Evolutionary conservation across 768 basidiomycete species (phyloP).

Genomic region (Leucocoprinus sp.): DNA sequence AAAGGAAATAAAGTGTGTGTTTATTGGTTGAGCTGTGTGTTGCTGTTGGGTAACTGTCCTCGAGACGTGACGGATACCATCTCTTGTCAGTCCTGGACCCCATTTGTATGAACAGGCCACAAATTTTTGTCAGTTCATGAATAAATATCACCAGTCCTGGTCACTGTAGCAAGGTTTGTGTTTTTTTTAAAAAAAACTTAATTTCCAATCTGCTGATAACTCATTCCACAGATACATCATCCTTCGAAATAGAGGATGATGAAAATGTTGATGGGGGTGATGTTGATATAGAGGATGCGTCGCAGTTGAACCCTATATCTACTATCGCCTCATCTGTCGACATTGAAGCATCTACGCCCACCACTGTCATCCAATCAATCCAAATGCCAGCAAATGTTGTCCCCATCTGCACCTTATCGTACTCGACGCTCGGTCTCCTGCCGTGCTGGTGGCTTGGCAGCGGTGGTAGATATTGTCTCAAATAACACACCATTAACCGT

Average conservation of each 20-base stretch:
- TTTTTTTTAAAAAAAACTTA: too few species aligned
- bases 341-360: constrained; percentile 24
- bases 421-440: constrained; percentile 17
- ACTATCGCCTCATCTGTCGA: constrained; percentile 8
- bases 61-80: too few species aligned
- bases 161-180: too few species aligned
- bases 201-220: constrained; percentile 12
- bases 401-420: constrained; percentile 16
- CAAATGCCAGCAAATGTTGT: constrained; percentile 17
- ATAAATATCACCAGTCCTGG: too few species aligned
- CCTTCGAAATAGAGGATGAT: constrained; percentile 72
- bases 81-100: too few species aligned
- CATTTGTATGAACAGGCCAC: too few species aligned
- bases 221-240: constrained; percentile 39
- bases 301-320: constrained; percentile 1
- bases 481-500: constrained; percentile 25
- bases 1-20: too few species aligned
- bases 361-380: constrained; percentile 23
- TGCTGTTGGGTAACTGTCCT: too few species aligned
- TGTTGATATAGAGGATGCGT: constrained; percentile 32
- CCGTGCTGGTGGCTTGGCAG: constrained; percentile 12
- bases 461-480: constrained; percentile 31
- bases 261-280: constrained; percentile 54
- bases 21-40: too few species aligned
- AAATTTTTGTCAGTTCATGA: too few species aligned